phyloP scores from a whole-genome alignment of 2,329 filamentous ascomycete species.

The Xylariales sp. region DNA sequence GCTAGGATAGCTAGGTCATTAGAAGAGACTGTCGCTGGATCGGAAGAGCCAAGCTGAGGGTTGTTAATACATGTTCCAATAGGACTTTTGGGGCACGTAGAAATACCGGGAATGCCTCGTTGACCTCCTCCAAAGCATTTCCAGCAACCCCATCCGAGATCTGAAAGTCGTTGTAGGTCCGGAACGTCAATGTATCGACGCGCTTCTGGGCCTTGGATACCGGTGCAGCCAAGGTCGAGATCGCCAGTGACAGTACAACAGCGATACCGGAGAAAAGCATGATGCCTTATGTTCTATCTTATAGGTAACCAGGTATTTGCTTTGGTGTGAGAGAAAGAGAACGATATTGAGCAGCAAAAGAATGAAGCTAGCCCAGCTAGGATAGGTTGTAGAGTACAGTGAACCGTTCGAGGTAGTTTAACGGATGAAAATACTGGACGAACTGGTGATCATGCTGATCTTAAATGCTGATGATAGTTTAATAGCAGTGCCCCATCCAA shows the following conservation, averaged over 20 bases:
- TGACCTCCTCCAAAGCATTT: slow-evolving; percentile 10
- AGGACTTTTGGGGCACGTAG: too few species aligned
- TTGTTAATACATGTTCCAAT: too few species aligned
- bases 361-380: slow-evolving; percentile 1
- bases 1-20: slow-evolving; percentile 8
- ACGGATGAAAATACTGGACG: background rate
- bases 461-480: background rate
- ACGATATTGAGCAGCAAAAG: slow-evolving; percentile 1
- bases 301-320: too few species aligned
- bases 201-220: slow-evolving; percentile 3
- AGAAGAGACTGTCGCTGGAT: slow-evolving; percentile 10
- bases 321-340: background rate
- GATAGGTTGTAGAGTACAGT: background rate
- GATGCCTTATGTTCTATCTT: background rate
- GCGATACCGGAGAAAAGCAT: slow-evolving; percentile 11
- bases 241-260: slow-evolving; percentile 8
- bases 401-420: background rate
- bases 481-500: background rate
- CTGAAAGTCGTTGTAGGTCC: slow-evolving; percentile 10
- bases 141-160: slow-evolving; percentile 10
- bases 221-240: slow-evolving; percentile 6
- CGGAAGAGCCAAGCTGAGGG: slow-evolving; percentile 7
- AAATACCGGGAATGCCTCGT: slow-evolving; percentile 9
- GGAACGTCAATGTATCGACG: slow-evolving; percentile 8
- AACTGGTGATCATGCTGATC: slow-evolving; percentile 3